Evolutionary conservation across 1,284 basidiomycete species (phyloP).

Genomic region (Polyporus tsugae): DNA sequence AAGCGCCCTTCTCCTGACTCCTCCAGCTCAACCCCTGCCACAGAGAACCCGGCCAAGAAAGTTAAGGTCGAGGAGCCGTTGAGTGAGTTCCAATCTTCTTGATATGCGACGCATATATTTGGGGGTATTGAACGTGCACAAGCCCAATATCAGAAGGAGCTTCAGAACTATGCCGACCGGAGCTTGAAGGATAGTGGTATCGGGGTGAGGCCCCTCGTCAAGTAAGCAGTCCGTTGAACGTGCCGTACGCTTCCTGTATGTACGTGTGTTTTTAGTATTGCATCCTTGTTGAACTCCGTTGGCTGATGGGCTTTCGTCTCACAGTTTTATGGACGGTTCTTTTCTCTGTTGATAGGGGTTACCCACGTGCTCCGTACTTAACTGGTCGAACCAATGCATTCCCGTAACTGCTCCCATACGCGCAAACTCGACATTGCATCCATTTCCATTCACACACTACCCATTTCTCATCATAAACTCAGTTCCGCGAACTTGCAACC

Average conservation of each 20-base stretch:
- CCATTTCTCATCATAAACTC: background rate
- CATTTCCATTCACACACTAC: background rate
- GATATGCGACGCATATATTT: background rate
- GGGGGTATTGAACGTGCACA: slow-evolving; percentile 2
- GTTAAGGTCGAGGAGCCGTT: slow-evolving; percentile 42
- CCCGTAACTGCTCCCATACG: background rate
- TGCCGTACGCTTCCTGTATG: slow-evolving; percentile 19
- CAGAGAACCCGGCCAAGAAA: slow-evolving; percentile 51
- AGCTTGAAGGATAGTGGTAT: slow-evolving; percentile 51
- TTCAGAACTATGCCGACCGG: slow-evolving; percentile 45
- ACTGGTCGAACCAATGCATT: background rate
- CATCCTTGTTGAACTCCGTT: background rate
- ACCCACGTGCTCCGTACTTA: background rate
- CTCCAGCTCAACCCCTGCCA: slow-evolving; percentile 41
- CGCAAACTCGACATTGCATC: background rate
- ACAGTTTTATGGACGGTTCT: slow-evolving; percentile 22
- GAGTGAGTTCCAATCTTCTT: slow-evolving; percentile 36
- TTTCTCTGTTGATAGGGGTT: background rate
- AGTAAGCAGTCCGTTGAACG: slow-evolving; percentile 36
- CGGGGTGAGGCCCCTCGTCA: slow-evolving; percentile 50
- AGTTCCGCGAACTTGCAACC: background rate
- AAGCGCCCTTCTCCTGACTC: slow-evolving; percentile 60
- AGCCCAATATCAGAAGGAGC: slow-evolving; percentile 49
- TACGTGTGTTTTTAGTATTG: slow-evolving; percentile 9
- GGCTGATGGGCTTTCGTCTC: slow-evolving; percentile 5